Percentiles rank a stretch among this genome's conserved stretches.
phyloP scores from a whole-genome alignment of 2,329 filamentous ascomycete species.

The Penicillium sp. region DNA sequence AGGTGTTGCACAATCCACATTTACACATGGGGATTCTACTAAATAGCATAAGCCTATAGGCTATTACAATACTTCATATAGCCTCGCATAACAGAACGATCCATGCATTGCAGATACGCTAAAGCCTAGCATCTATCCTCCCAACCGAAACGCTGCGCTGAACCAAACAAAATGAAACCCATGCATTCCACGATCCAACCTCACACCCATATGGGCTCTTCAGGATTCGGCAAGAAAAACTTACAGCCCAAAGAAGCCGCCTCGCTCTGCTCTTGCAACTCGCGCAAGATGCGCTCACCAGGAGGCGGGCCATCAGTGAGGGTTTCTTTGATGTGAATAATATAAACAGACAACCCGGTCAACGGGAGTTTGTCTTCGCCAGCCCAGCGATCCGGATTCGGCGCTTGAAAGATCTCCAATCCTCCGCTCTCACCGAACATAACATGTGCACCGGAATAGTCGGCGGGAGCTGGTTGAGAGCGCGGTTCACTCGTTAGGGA shows the following conservation, averaged over 20 bases:
- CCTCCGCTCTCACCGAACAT: constrained; percentile 3
- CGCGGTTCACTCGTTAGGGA: neutral
- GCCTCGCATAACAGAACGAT: no score
- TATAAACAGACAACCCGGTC: constrained; percentile 68
- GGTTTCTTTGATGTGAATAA: constrained; percentile 92
- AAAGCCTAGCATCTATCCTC: no score
- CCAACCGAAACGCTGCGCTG: neutral
- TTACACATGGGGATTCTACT: no score
- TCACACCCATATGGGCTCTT: constrained; percentile 50
- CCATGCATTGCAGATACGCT: no score
- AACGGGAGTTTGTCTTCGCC: constrained; percentile 47
- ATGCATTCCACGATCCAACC: neutral
- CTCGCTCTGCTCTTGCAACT: constrained; percentile 62
- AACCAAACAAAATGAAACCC: neutral
- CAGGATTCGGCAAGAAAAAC: constrained; percentile 65
- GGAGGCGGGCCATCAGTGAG: constrained; percentile 63
- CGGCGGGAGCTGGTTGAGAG: constrained; percentile 1
- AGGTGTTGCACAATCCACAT: no score
- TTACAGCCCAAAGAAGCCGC: constrained; percentile 67
- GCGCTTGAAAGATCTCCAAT: constrained; percentile 9
- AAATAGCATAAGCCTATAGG: no score
- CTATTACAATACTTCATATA: no score
- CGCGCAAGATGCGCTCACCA: constrained; percentile 61
- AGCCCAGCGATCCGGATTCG: constrained; percentile 14
- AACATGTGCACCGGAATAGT: constrained; percentile 3